phyloP scores from a whole-genome alignment of 2,329 filamentous ascomycete species.

The Tolypocladium inflatum region DNA sequence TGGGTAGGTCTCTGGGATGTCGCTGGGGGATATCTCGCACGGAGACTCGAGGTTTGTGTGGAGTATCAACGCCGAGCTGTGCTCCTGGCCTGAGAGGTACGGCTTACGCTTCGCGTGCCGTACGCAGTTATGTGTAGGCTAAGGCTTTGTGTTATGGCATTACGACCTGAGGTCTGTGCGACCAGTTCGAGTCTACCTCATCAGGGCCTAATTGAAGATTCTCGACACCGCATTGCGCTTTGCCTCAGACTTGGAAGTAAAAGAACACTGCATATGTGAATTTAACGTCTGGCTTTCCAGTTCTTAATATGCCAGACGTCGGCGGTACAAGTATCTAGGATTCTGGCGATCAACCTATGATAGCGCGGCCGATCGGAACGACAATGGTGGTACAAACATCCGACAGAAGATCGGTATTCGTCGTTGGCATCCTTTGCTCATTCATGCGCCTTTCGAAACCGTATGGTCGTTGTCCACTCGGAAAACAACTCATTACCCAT shows the following conservation, averaged over 20 bases:
- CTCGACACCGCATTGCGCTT: background rate
- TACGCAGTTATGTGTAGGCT: slow-evolving; percentile 1
- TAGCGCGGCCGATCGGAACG: too few species aligned
- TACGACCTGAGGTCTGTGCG: background rate
- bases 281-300: too few species aligned
- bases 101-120: background rate
- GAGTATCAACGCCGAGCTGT: background rate
- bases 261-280: background rate
- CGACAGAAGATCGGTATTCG: background rate
- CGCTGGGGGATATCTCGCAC: background rate
- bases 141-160: background rate
- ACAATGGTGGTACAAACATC: background rate
- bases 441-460: background rate
- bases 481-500: background rate
- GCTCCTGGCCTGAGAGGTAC: background rate
- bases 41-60: background rate
- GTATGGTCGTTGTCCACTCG: background rate
- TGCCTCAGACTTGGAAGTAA: too few species aligned
- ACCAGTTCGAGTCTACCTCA: background rate
- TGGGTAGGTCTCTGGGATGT: background rate
- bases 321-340: background rate
- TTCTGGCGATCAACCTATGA: background rate
- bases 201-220: background rate
- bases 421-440: background rate
- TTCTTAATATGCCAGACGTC: too few species aligned